These are phyloP conservation scores for Petasospora rhodanensis DNA, from an alignment of 1,139 yeast genomes.

Conservation along the genomic window DNA sequence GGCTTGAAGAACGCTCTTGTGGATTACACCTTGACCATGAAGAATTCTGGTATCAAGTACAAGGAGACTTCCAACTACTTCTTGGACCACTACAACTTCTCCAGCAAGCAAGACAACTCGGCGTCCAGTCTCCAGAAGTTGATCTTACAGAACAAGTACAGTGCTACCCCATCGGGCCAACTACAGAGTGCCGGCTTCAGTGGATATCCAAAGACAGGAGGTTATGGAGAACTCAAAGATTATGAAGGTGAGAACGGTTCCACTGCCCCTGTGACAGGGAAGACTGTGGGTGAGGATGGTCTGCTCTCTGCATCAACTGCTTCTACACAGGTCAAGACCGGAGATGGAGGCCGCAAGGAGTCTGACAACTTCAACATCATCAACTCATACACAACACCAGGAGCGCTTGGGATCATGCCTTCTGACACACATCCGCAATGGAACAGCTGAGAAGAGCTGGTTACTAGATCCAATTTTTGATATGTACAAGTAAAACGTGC, in stretches of 20 bases:
- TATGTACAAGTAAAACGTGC: too few species aligned
- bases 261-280: too few species aligned
- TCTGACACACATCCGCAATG: conserved; percentile 1
- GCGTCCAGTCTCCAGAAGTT: conserved; percentile 21
- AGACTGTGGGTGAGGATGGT: too few species aligned
- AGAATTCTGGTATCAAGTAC: conserved; percentile 31
- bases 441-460: too few species aligned
- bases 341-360: too few species aligned
- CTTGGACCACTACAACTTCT: conserved; percentile 23
- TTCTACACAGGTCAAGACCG: too few species aligned
- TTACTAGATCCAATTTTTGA: too few species aligned
- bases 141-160: conserved; percentile 21
- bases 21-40: conserved; percentile 39
- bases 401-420: conserved; percentile 12
- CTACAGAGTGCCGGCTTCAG: conserved; percentile 1
- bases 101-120: conserved; percentile 3
- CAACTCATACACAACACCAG: conserved; percentile 21
- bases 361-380: conserved; percentile 10
- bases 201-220: too few species aligned
- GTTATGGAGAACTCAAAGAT: too few species aligned
- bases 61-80: conserved; percentile 34
- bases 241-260: too few species aligned
- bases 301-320: too few species aligned
- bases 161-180: not conserved
- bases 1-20: conserved; percentile 41